Evolutionary conservation across 768 basidiomycete species (phyloP).

Genomic region (Mycena chlorophos): DNA sequence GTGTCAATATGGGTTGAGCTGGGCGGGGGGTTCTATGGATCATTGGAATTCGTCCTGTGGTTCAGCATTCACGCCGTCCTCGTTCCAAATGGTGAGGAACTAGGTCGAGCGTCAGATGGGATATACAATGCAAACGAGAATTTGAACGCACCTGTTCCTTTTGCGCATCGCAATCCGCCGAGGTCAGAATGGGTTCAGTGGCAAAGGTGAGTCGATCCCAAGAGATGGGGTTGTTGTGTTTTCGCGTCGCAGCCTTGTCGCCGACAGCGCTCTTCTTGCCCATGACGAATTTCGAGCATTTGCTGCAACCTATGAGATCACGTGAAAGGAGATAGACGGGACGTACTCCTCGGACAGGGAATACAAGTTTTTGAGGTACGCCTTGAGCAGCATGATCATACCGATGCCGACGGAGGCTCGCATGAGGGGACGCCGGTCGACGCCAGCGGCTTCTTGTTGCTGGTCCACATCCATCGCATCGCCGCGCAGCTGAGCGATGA

Average conservation of each 20-base stretch:
- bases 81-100: slow-evolving; percentile 81
- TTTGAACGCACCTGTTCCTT: slow-evolving; percentile 55
- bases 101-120: slow-evolving; percentile 29
- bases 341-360: slow-evolving; percentile 88
- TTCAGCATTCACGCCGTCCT: slow-evolving; percentile 73
- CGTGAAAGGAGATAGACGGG: neutral
- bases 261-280: slow-evolving; percentile 91
- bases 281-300: slow-evolving; percentile 84
- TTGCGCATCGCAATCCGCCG: slow-evolving; percentile 62
- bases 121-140: neutral
- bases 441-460: neutral
- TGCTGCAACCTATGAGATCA: slow-evolving; percentile 46
- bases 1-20: neutral
- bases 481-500: slow-evolving; percentile 61
- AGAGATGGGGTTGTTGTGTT: slow-evolving; percentile 59
- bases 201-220: slow-evolving; percentile 80
- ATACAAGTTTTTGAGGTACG: slow-evolving; percentile 81
- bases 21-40: neutral
- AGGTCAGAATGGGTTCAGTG: slow-evolving; percentile 54
- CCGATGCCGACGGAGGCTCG: slow-evolving; percentile 74
- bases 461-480: slow-evolving; percentile 19
- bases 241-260: slow-evolving; percentile 73
- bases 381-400: slow-evolving; percentile 86
- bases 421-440: slow-evolving; percentile 41
- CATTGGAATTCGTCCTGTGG: slow-evolving; percentile 51